Evolutionary conservation across 2,329 filamentous ascomycete species (phyloP), one percentile per base, ranked within the genome.

Genomic region (Penicillium sp.): DNA sequence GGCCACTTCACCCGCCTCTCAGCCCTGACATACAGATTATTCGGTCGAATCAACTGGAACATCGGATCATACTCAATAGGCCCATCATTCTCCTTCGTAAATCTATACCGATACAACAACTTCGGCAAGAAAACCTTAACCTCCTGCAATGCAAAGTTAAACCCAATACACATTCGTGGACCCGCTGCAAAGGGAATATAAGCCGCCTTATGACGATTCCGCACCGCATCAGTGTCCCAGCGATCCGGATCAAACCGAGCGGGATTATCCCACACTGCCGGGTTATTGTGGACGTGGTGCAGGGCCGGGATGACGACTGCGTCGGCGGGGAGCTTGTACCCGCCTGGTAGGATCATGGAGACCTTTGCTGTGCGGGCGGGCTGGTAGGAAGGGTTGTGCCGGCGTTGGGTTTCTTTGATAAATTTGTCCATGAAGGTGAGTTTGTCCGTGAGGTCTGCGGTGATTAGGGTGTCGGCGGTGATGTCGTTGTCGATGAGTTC

Each of bases 101-200:
- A 88, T 55, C 82, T 75, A 67, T 88, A 88, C 7, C 85, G 77
- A 58, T 81, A 87, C 2, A 88, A 71, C 39, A 88, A 72, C 74
- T 87, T 84, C 1, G 80, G 76, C 61, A 88, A 36, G 36, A 75
- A 70, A 16, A 86, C 77, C 75, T 87, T 87, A 59, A 87, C 77
- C 70, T 88, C 85, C 59, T 82, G 79, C 6, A 88, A 73, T 0
- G 85, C 86, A 69, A 88, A 87, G 71, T 87, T 88, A 78, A 87
- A 87, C 0, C 85, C 86, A 56, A 88, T 84, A 60, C 86, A 88
- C 74, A 81, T 81, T 1, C 86, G 76, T 0, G 77, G 81, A 0
- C 86, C 86, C 0, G 79, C 75, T 0, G 82, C 85, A 61, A 88
- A 89, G 0, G 86, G 86, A 3, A 83, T 75, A 64, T 87, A 88